Percentiles rank a stretch among this genome's conserved stretches.
Evolutionary conservation across 2,329 filamentous ascomycete species (phyloP).

Genomic region (Clarireedia monteithiana): DNA sequence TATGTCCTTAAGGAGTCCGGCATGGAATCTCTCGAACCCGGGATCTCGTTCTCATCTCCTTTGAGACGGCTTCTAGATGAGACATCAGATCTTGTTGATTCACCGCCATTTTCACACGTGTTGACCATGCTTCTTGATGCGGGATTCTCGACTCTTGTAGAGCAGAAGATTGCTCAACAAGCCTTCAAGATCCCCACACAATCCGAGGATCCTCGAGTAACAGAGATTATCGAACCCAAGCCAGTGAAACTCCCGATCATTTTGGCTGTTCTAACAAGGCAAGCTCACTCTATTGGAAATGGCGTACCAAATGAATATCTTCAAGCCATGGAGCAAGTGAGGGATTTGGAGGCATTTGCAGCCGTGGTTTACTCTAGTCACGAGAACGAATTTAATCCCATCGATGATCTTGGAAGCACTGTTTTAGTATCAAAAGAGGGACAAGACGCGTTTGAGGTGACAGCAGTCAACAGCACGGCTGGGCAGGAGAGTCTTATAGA

Average conservation of each 20-base stretch:
- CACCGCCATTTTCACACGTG: constrained; percentile 81
- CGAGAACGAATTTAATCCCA: constrained; percentile 54
- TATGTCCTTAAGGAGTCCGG: constrained; percentile 81
- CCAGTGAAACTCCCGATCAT: constrained; percentile 76
- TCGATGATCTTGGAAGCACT: constrained; percentile 16
- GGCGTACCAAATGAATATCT: constrained; percentile 66
- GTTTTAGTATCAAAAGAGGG: constrained; percentile 15
- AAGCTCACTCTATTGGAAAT: constrained; percentile 83
- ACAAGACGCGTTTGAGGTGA: constrained; percentile 12
- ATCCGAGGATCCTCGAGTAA: constrained; percentile 32
- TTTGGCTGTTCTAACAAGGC: constrained; percentile 79
- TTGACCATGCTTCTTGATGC: constrained; percentile 80
- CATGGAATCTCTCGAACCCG: constrained; percentile 49
- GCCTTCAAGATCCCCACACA: constrained; percentile 59
- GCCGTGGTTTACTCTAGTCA: constrained; percentile 85
- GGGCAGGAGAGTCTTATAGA: constrained; percentile 45
- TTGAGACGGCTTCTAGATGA: constrained; percentile 86
- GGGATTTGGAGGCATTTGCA: constrained; percentile 74
- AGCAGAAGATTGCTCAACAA: constrained; percentile 70
- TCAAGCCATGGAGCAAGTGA: constrained; percentile 66
- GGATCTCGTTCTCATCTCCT: constrained; percentile 28
- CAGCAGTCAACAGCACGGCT: constrained; percentile 12
- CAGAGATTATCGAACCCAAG: constrained; percentile 45
- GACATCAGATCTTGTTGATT: constrained; percentile 92
- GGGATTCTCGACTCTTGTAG: constrained; percentile 75